Percentiles rank a stretch among this genome's conserved stretches.
Conservation (phyloP, 352 stramenopile genomes). For the Pythium phragmiticola region DNA sequence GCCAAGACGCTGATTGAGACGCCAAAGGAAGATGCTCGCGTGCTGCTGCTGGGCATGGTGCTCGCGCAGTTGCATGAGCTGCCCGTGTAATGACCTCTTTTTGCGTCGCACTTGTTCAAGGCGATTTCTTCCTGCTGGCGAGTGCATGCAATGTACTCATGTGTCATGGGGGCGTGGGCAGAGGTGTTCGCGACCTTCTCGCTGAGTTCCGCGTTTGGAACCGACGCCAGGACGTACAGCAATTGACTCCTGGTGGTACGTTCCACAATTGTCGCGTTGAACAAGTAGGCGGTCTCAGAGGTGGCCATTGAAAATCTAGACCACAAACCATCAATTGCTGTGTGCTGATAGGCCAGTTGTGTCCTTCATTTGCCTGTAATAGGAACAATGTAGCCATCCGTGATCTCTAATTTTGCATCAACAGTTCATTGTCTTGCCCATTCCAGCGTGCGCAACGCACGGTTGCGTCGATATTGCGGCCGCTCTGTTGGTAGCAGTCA, state of each 20-base stretch:
- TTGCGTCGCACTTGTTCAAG: background rate
- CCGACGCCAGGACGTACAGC: no score
- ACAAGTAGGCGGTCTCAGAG: no score
- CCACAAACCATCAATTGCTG: no score
- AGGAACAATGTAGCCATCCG: background rate
- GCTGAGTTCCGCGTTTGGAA: no score
- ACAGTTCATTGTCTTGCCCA: background rate
- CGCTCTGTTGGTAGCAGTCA: background rate
- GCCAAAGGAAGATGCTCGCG: slow-evolving; percentile 67
- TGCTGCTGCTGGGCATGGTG: slow-evolving; percentile 45
- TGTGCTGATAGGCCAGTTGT: background rate
- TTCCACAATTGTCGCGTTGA: no score
- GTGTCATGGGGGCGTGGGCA: no score
- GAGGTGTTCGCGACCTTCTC: no score
- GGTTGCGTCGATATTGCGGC: background rate
- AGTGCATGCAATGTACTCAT: no score
- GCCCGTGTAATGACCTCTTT: slow-evolving; percentile 6
- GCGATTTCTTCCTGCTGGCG: background rate
- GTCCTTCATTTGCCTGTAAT: background rate
- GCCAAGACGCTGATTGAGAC: slow-evolving; percentile 81
- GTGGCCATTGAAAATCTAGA: no score
- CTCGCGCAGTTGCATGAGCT: slow-evolving; percentile 27
- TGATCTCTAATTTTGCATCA: slow-evolving; percentile 2
- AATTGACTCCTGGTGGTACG: no score
- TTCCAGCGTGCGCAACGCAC: background rate